Evolutionary conservation across 2,329 filamentous ascomycete species (phyloP), one percentile per base, ranked within the genome.

Genomic region (Fusarium buharicum): DNA sequence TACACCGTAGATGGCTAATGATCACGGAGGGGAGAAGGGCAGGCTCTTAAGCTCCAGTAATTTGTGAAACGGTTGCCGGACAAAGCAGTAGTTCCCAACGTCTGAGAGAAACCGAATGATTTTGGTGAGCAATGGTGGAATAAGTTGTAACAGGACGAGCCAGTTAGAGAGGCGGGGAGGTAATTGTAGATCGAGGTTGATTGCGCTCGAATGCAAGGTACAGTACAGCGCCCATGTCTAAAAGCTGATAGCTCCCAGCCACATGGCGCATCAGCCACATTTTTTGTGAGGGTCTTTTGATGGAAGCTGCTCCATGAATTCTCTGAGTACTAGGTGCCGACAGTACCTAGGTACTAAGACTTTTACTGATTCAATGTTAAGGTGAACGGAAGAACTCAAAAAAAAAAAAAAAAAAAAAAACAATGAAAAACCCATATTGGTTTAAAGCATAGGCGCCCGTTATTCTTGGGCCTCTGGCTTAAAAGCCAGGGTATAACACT

Each of bases 101-200:
- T 3, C 27, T 28, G 12, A 28, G 11, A 13, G 27, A 4, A 28
- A 13, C 2, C 9, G 27, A 28, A 10, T 28, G 27, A 37, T 20
- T 12, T 30, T 6, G 24, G 3, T 27, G 34, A 37, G 16, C 8
- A 46, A 14, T 27, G 31, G 41, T 22, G 39, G 53, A 31, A 36
- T 6, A 18, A 55, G 40, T 33, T 16, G 17, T 37, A 30, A 34
- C n/a, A 17, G 24, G 27, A 27, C 30, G 39, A 33, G 33, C 33
- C 47, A 20, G 20, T 38, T 37, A 17, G n/a, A 45, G 57, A 54
- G 51, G 62, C 57, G 62, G 62, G 61, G 62, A 30, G 61, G 45
- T 37, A 24, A 51, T 50, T 39, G 18, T 46, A 60, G 46, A 54
- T 47, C 31, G 45, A 45, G 56, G 47, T 46, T 52, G 30, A 33